Conservation (phyloP, 805 yeast genomes). For the Candida caryicola region DNA sequence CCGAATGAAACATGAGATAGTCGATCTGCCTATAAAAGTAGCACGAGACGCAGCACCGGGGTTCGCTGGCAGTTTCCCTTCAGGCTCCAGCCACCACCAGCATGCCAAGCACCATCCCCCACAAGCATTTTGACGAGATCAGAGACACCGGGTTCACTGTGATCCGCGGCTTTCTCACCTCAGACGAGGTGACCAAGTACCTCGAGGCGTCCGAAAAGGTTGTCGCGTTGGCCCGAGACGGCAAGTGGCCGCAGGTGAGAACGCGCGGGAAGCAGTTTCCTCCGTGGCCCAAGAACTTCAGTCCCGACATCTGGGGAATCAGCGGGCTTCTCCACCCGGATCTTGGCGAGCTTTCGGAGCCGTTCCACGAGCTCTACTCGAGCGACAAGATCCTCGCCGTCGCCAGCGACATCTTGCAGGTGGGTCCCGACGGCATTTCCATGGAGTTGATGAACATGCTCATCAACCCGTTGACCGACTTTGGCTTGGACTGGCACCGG, state of each 20-base stretch:
- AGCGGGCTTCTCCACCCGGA: constrained; percentile 48
- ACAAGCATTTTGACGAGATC: constrained; percentile 34
- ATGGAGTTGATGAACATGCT: constrained; percentile 54
- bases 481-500: constrained; percentile 54
- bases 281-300: constrained; percentile 52
- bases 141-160: constrained; percentile 37
- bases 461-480: constrained; percentile 50
- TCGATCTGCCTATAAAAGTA: no score
- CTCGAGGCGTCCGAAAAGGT: constrained; percentile 34
- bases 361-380: constrained; percentile 42
- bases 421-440: constrained; percentile 29
- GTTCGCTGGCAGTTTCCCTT: no score
- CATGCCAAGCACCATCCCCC: constrained; percentile 14
- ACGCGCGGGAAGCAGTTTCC: constrained; percentile 54
- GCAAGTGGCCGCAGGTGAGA: constrained; percentile 49
- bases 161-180: constrained; percentile 37
- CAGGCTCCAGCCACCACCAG: no score
- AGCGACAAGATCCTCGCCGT: constrained; percentile 36
- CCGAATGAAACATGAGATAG: no score
- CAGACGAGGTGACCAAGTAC: constrained; percentile 38
- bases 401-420: constrained; percentile 44
- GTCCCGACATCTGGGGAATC: constrained; percentile 55
- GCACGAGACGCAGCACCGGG: no score
- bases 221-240: constrained; percentile 42
- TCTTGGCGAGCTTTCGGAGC: constrained; percentile 30